These are phyloP conservation scores for Lyophyllum shimeji DNA, from an alignment of 768 basidiomycete genomes.

Conservation along the genomic window DNA sequence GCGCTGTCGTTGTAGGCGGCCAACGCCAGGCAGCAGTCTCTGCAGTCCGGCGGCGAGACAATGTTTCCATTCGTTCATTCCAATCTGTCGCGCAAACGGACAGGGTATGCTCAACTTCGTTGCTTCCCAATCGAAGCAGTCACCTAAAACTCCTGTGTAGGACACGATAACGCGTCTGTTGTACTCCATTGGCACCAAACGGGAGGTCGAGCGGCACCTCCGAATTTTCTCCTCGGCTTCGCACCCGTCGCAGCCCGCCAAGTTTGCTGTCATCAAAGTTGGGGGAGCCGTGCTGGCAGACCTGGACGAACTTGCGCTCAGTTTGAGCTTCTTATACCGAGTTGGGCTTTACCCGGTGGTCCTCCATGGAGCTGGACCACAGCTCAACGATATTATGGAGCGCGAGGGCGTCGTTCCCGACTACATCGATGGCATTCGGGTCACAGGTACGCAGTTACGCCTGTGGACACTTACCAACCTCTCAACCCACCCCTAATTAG, in stretches of 20 bases:
- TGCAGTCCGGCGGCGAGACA: constrained; percentile 36
- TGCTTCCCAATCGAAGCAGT: not conserved
- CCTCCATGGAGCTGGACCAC: constrained; percentile 94
- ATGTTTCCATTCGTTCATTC: constrained; percentile 40
- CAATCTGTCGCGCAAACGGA: constrained; percentile 74
- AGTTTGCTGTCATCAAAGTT: constrained; percentile 97
- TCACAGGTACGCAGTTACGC: constrained; percentile 69
- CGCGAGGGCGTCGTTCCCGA: constrained; percentile 91
- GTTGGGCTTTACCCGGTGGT: constrained; percentile 98
- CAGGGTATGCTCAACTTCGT: constrained; percentile 46
- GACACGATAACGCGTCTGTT: constrained; percentile 96
- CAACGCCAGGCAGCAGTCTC: constrained; percentile 45
- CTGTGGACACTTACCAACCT: constrained; percentile 1
- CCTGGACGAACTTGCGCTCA: constrained; percentile 90
- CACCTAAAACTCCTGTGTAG: constrained; percentile 36
- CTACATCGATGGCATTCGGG: constrained; percentile 96
- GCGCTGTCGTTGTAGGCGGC: constrained; percentile 48
- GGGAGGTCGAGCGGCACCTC: constrained; percentile 97
- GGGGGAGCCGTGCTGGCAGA: constrained; percentile 95
- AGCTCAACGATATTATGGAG: constrained; percentile 92
- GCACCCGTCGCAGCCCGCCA: constrained; percentile 85
- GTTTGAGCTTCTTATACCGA: constrained; percentile 93
- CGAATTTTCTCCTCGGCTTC: constrained; percentile 97
- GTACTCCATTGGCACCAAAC: constrained; percentile 95
- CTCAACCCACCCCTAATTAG: constrained; percentile 34